Evolutionary conservation across 1,139 yeast species (phyloP).

Genomic region (Candida tropicalis): DNA sequence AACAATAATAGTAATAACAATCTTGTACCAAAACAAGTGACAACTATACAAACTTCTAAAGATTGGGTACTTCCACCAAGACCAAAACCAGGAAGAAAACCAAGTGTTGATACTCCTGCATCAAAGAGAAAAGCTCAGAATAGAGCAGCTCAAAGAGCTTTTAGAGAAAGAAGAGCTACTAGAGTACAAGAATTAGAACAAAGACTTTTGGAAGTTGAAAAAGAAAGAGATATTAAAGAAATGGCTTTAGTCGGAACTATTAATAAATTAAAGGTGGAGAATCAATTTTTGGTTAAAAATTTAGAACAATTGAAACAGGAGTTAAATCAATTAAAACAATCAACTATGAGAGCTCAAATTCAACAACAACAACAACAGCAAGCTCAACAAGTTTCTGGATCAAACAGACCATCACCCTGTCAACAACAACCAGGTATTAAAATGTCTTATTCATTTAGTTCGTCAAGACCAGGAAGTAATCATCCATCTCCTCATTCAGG

Average conservation of each 20-base stretch:
- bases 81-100: conserved; percentile 90
- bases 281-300: conserved; percentile 37
- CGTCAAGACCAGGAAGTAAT: conserved; percentile 9
- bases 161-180: conserved; percentile 78
- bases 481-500: conserved; percentile 15
- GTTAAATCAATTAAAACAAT: conserved; percentile 20
- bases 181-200: conserved; percentile 51
- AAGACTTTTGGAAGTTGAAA: conserved; percentile 60
- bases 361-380: conserved; percentile 10
- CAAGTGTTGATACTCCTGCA: conserved; percentile 72
- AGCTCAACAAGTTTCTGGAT: conserved; percentile 6
- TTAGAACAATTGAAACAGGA: conserved; percentile 40
- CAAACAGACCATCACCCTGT: conserved; percentile 5
- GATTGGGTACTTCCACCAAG: conserved; percentile 92
- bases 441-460: conserved; percentile 7
- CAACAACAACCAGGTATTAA: conserved; percentile 7
- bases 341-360: conserved; percentile 10
- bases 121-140: conserved; percentile 89
- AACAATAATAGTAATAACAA: conserved; percentile 1
- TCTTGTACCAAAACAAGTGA: conserved; percentile 13
- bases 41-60: conserved; percentile 69
- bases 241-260: conserved; percentile 58
- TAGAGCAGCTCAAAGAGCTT: conserved; percentile 94
- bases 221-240: conserved; percentile 63
- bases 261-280: conserved; percentile 43